Percentiles rank a stretch among this genome's conserved stretches.
phyloP scores from a whole-genome alignment of 2,329 filamentous ascomycete species.

The Fusarium denticulatum region DNA sequence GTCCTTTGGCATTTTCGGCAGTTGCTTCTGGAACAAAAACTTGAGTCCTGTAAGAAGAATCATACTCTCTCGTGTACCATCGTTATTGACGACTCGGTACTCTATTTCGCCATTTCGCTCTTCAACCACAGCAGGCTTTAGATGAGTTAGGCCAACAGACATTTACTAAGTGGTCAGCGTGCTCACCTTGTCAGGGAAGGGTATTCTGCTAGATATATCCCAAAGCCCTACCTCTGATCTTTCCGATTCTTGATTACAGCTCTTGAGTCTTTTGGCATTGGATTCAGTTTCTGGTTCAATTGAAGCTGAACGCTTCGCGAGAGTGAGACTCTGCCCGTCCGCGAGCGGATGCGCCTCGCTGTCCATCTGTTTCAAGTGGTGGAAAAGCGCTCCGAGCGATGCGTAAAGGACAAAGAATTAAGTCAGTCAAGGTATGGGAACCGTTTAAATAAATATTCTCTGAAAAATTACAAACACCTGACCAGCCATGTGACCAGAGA shows the following conservation, averaged over 20 bases:
- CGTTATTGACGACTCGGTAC: constrained; percentile 98
- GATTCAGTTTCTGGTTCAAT: background rate
- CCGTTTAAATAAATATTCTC: background rate
- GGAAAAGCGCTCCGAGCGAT: background rate
- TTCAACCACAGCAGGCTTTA: constrained; percentile 85
- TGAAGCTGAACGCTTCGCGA: background rate
- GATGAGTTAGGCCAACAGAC: constrained; percentile 44
- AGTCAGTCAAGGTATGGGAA: background rate
- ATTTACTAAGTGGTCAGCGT: background rate
- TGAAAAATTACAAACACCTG: background rate
- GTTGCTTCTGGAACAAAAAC: constrained; percentile 97
- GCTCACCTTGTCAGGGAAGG: constrained; percentile 85
- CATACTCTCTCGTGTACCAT: constrained; percentile 71
- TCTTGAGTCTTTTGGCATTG: background rate
- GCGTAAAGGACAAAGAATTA: background rate
- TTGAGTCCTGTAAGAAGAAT: constrained; percentile 96
- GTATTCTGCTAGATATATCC: constrained; percentile 45
- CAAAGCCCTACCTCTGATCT: background rate
- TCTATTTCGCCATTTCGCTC: constrained; percentile 95
- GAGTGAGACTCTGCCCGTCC: background rate
- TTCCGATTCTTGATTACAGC: background rate
- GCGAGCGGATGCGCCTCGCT: background rate
- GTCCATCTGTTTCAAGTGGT: background rate
- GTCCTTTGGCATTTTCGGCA: constrained; percentile 99
- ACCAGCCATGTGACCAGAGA: background rate